Evolutionary conservation across 176 grass and related monocot species (phyloP), one percentile per base, ranked within the genome.

Genomic region (Juncus inflexus): DNA sequence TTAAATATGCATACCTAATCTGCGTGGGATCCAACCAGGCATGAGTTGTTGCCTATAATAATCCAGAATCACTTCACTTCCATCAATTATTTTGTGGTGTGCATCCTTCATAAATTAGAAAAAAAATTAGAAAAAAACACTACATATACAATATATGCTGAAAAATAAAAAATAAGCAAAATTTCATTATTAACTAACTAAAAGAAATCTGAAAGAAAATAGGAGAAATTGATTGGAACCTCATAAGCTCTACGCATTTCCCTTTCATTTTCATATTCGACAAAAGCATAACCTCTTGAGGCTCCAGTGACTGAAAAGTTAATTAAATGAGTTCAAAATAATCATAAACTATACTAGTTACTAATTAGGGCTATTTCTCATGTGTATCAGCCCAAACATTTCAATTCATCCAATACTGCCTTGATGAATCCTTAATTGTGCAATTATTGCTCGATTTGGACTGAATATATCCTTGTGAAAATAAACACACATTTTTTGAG

Each of bases 11-110:
- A 77, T 72, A 91, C 91, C 84, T 88, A 91, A 73, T 72, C 91
- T 82, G 63, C 91, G 78, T 36, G 91, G 87, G 60, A 96, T 91
- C 92, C 92, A 96, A 73, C 91, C 91, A 58, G 91, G 79, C 91
- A 91, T 96, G 70, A 96, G 80, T 35, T 96, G 84, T 9, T 96
- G 87, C 77, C 82, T 83, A 38, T 91, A 90, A 64, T 96, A 96
- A 75, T 96, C 91, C 68, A 96, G 81, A 59, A 96, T 86, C 58
- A 96, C 87, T 96, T 96, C 87, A 35, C 58, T 81, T 57, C 82
- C 84, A 61, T 96, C 87, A 50, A 96, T 83, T 66, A 87, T 67
- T 15, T 79, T 87, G 74, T 91, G 87, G 67, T 91, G 84, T 57
- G 84, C 91, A 80, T 88, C 92, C 92, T 96, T 67, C 11, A 80